phyloP scores from a whole-genome alignment of 1,284 basidiomycete genomes.

The Puccinia polysora region DNA sequence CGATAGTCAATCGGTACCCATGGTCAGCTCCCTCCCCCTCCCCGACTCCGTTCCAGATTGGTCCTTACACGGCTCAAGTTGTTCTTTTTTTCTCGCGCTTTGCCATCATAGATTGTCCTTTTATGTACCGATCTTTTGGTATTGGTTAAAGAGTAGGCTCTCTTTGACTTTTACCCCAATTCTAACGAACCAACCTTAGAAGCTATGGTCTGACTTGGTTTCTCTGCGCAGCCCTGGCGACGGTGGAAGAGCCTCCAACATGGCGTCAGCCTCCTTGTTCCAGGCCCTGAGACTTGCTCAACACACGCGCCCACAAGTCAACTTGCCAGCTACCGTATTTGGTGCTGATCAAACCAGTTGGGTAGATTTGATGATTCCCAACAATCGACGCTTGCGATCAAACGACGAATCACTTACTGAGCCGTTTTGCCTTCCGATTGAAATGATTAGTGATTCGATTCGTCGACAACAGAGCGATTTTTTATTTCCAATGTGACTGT shows the following conservation, averaged over 20 bases:
- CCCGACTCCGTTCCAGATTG: background rate
- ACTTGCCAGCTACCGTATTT: constrained; percentile 35
- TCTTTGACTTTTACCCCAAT: background rate
- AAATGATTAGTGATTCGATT: constrained; percentile 25
- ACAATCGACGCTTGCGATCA: background rate
- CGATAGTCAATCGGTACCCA: constrained; percentile 31
- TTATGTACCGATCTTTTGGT: constrained; percentile 40
- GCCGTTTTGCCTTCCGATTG: background rate
- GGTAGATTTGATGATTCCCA: background rate
- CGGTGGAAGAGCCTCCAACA: constrained; percentile 18
- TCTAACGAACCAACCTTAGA: background rate
- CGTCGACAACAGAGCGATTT: constrained; percentile 30
- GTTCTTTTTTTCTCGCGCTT: background rate
- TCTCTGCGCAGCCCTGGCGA: constrained; percentile 22
- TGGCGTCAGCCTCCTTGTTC: constrained; percentile 16
- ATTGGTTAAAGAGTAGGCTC: constrained; percentile 39
- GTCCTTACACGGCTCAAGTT: background rate
- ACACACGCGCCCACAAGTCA: constrained; percentile 24
- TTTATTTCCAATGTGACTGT: constrained; percentile 41
- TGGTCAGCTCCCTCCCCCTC: constrained; percentile 4
- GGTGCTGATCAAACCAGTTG: constrained; percentile 38
- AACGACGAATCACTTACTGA: background rate
- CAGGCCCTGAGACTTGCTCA: constrained; percentile 41
- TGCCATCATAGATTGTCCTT: constrained; percentile 37
- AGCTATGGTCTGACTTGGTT: background rate